Conservation (phyloP, 2,329 filamentous ascomycete species). For the Claviceps fusiformis region DNA sequence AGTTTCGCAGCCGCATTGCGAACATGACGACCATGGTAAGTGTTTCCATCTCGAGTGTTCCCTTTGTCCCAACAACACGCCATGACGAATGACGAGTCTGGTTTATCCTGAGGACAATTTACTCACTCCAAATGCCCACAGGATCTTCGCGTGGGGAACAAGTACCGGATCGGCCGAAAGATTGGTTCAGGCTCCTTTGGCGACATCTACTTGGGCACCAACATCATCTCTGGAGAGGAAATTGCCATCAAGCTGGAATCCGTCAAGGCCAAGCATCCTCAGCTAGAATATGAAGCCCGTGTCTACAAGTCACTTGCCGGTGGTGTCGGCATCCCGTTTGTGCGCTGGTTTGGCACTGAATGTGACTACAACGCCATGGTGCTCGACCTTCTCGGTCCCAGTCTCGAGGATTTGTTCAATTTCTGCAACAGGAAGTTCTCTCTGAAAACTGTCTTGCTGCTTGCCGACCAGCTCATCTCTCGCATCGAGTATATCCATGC, state of each 20-base stretch:
- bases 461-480: conserved; percentile 96
- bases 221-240: conserved; percentile 98
- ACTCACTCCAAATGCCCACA: conserved; percentile 23
- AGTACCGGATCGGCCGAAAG: conserved; percentile 98
- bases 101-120: neutral
- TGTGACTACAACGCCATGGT: conserved; percentile 99
- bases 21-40: conserved; percentile 41
- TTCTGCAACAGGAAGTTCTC: conserved; percentile 99
- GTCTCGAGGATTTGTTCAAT: conserved; percentile 97
- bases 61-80: neutral
- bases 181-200: conserved; percentile 96
- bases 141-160: conserved; percentile 98
- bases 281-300: conserved; percentile 95
- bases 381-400: conserved; percentile 87
- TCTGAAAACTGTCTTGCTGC: conserved; percentile 89
- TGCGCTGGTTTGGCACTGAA: conserved; percentile 98
- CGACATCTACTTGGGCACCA: conserved; percentile 97
- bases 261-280: conserved; percentile 98
- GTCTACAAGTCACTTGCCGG: conserved; percentile 85
- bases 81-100: neutral
- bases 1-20: conserved; percentile 10
- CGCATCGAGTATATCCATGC: conserved; percentile 99
- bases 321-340: conserved; percentile 94
- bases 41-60: neutral
- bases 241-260: conserved; percentile 99